Base-by-base conservation (phyloP, 139 green algal genomes). In the Chlamydomonas schloesseri region DNA sequence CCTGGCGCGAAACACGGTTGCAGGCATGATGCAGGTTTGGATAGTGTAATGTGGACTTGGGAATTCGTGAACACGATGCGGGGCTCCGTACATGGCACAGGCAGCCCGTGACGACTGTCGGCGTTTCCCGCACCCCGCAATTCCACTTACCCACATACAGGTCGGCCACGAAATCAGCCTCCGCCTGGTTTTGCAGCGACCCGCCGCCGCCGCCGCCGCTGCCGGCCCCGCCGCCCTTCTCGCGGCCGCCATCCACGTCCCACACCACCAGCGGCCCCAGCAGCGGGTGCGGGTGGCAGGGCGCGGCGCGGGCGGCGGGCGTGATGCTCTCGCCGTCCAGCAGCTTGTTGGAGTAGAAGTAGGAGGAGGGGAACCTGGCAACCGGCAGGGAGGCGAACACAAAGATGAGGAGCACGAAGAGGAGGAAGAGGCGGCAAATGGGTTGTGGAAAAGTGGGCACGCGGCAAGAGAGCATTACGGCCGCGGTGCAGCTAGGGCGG, bases 291-390 rank as follows among this genome's bases (percentile, higher is more conserved):
- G 29, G 29, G 82, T 94, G 93, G 88, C 90, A 96, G 72, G 89
- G 82, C 26, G 91, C 93, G 46, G 83, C 71, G 67, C 88, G 71
- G 58, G 58, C n/a, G 50, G 58, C 69, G 20, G 71, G 76, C 14
- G 50, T 83, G 60, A 95, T 82, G 28, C 65, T 68, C 23, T 73
- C 72, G 37, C 86, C 89, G 67, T 96, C 89, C 21, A 75, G 70
- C 75, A 97, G 90, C 70, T 86, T 53, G 67, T 84, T 62, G 46
- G 85, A 62, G 89, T 97, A 97, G 83, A 97, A 97, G 82, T 90
- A 95, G 6, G 73, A 67, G 36, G 87, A 91, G 17, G 92, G 92
- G 69, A 94, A 92, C 64, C 83, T 84, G 75, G 0, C 55, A n/a
- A n/a, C n/a, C 36, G 71, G 55, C 29, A 21, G 26, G 24, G 60